Base-by-base conservation (phyloP, 495 filamentous ascomycete species). In the Cladorrhinum samala region DNA sequence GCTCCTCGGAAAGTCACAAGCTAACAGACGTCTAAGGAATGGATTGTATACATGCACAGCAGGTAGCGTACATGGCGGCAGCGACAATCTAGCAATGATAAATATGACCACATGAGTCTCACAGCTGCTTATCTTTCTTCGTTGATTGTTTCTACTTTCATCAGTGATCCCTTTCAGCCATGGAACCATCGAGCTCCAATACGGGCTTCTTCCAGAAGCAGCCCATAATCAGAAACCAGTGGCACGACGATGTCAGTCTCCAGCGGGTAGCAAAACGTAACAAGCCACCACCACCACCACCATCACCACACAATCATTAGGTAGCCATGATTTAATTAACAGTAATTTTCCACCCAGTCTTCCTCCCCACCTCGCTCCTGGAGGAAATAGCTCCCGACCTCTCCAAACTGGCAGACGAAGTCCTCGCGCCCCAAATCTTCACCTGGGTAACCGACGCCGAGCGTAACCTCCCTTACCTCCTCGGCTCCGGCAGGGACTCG, bases 381-480 rank as follows among this genome's bases (percentile, higher is more conserved):
- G 54, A 66, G 2, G 40, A 63, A 11, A 66, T 75, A 43, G 54
- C 50, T 25, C 63, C 69, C 14, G 73, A 77, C 39, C 61, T 77
- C 23, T 50, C 64, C 5, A 54, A 59, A 18, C 64, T 80, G 41
- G 77, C 69, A 21, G 57, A 73, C n/a, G 65, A 71, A n/a, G 75
- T 78, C n/a, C 50, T 79, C 14, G 57, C 67, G 6, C 66, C 62
- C 16, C 59, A 69, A 33, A 66, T 82, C 20, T 70, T 83, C 48
- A 58, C 66, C 58, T 77, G 68, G 68, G 59, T 83, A 18, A 72
- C 75, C 8, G 79, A 85, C 62, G 78, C 83, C 33, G 84, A 87
- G 66, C 61, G 54, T 23, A 78, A 83, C 62, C 69, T 70, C 9
- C 84, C 84, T 1, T 76, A 75, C 38, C 58, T 86, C 39, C 66